Conservation (phyloP, 495 filamentous ascomycete species). For the Aspergillus heteromorphus region DNA sequence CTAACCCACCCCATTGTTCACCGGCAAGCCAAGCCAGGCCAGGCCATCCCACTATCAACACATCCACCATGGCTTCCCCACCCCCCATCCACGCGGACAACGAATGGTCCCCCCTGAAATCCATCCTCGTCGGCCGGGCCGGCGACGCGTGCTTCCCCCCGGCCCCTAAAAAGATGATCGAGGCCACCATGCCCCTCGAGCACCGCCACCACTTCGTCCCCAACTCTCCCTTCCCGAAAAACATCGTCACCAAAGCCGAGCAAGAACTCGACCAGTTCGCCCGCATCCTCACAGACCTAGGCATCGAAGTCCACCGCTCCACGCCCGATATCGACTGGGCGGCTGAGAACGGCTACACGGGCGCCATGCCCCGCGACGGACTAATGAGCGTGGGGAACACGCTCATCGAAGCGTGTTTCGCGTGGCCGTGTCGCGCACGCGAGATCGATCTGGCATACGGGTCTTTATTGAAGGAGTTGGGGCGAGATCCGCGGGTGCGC, state of each 20-base stretch:
- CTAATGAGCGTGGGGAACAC: constrained; percentile 17
- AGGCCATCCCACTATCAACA: neutral
- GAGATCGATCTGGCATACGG: constrained; percentile 15
- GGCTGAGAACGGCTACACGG: constrained; percentile 12
- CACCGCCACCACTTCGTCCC: constrained; percentile 11
- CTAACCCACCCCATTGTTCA: too few relatives aligned
- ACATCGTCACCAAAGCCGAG: constrained; percentile 12
- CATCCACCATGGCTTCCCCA: too few relatives aligned
- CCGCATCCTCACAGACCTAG: constrained; percentile 11
- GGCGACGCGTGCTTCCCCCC: constrained; percentile 11
- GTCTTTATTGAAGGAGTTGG: constrained; percentile 8
- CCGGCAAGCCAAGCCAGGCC: too few relatives aligned
- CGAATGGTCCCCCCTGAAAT: constrained; percentile 15
- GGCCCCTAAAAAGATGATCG: constrained; percentile 12
- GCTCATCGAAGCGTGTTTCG: constrained; percentile 19
- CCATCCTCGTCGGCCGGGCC: constrained; percentile 16
- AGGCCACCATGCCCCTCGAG: constrained; percentile 12
- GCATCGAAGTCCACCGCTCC: constrained; percentile 15
- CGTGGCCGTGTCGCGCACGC: constrained; percentile 13
- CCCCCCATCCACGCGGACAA: constrained; percentile 6
- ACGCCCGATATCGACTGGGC: constrained; percentile 12
- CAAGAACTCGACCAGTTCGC: constrained; percentile 17
- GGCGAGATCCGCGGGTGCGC: neutral
- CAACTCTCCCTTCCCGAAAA: constrained; percentile 7
- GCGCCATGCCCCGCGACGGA: constrained; percentile 19